phyloP scores from a whole-genome alignment of 2,329 filamentous ascomycete genomes.

The Metarhizium guizhouense region DNA sequence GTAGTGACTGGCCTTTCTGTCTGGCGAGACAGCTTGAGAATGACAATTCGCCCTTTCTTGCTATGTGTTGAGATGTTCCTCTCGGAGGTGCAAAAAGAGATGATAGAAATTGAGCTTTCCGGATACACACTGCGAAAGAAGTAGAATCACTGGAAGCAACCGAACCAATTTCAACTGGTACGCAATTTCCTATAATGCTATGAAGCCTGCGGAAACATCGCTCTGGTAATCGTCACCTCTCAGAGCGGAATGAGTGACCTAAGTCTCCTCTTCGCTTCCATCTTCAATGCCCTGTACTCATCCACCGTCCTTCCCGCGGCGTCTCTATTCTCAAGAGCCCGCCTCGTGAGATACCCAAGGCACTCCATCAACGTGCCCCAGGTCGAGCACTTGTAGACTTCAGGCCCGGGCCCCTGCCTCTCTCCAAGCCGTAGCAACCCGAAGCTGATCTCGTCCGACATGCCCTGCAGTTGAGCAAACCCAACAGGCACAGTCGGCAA shows the following conservation, averaged over 20 bases:
- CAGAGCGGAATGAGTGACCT: neutral
- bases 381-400: constrained; percentile 31
- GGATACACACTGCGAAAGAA: no score
- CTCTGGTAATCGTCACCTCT: no score
- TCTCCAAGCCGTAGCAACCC: constrained; percentile 31
- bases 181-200: neutral
- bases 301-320: constrained; percentile 14
- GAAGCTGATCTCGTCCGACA: constrained; percentile 48
- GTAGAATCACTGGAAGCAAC: no score
- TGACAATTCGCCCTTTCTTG: no score
- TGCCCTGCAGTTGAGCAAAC: constrained; percentile 47
- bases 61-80: no score
- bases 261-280: neutral
- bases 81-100: no score
- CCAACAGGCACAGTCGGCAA: constrained; percentile 24
- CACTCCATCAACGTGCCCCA: constrained; percentile 31
- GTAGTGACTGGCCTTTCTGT: no score
- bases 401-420: constrained; percentile 10
- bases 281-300: neutral
- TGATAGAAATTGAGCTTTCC: no score
- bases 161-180: no score
- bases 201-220: neutral
- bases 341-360: constrained; percentile 26
- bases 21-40: no score
- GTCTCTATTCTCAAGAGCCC: constrained; percentile 30